Evolutionary conservation across 805 yeast species (phyloP).

Genomic region (Nakazawaea ishiwadae): DNA sequence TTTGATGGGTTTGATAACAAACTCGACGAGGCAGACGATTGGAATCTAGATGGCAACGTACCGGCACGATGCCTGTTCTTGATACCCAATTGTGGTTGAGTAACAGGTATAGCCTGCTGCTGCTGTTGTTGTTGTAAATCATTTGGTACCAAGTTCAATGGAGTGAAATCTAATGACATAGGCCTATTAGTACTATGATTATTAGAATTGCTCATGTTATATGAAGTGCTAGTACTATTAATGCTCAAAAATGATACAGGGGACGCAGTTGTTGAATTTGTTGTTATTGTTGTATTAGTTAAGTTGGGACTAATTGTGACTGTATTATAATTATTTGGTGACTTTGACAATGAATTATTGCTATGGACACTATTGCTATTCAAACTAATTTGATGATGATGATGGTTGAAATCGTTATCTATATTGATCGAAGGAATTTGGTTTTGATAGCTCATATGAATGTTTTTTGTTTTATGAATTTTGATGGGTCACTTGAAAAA

Average conservation of each 20-base stretch:
- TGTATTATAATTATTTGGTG: slow-evolving; percentile 5
- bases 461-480: too few relatives aligned
- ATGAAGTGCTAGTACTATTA: neutral
- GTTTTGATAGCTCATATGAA: neutral
- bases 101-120: neutral
- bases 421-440: slow-evolving; percentile 5
- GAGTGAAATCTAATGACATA: slow-evolving; percentile 11
- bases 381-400: neutral
- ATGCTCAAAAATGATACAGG: slow-evolving; percentile 11
- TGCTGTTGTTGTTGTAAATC: neutral
- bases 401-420: neutral
- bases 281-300: slow-evolving; percentile 2
- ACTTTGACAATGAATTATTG: slow-evolving; percentile 4
- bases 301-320: slow-evolving; percentile 5
- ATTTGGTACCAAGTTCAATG: neutral
- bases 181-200: slow-evolving; percentile 5
- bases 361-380: neutral
- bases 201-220: neutral
- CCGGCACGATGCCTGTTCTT: slow-evolving; percentile 71
- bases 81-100: slow-evolving; percentile 28
- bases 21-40: slow-evolving; percentile 21
- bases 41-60: slow-evolving; percentile 65
- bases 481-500: too few relatives aligned
- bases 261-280: slow-evolving; percentile 7
- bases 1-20: slow-evolving; percentile 6